Evolutionary conservation across 2,329 filamentous ascomycete species (phyloP).

Genomic region (Neofusicoccum cordaticola): DNA sequence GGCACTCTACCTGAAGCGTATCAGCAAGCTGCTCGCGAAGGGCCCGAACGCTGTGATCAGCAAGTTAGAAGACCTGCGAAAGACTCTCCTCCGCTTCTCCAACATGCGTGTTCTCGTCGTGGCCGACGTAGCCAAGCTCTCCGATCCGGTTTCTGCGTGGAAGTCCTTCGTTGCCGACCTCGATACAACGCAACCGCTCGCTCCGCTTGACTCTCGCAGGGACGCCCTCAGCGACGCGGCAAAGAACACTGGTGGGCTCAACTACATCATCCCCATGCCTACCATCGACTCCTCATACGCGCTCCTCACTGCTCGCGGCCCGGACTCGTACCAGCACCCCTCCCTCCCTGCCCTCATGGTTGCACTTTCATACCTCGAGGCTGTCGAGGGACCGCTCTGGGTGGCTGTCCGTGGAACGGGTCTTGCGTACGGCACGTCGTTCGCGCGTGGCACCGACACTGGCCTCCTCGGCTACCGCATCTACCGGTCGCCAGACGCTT

Average conservation of each 20-base stretch:
- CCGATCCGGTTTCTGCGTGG: slow-evolving; percentile 77
- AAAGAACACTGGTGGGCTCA: slow-evolving; percentile 68
- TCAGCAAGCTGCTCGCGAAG: slow-evolving; percentile 76
- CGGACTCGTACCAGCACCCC: slow-evolving; percentile 72
- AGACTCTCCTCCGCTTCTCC: slow-evolving; percentile 72
- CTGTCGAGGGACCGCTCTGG: slow-evolving; percentile 93
- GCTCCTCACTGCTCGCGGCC: slow-evolving; percentile 70
- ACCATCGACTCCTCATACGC: slow-evolving; percentile 91
- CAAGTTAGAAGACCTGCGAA: slow-evolving; percentile 74
- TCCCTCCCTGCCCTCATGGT: slow-evolving; percentile 81
- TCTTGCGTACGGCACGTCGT: slow-evolving; percentile 84
- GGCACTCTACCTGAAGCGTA: slow-evolving; percentile 79
- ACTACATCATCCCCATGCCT: slow-evolving; percentile 83
- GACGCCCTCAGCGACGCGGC: slow-evolving; percentile 75
- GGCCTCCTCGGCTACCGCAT: slow-evolving; percentile 81
- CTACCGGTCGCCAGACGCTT: slow-evolving; percentile 85
- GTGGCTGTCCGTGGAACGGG: slow-evolving; percentile 88
- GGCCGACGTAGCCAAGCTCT: slow-evolving; percentile 72
- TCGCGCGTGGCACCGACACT: slow-evolving; percentile 72
- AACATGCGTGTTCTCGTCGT: slow-evolving; percentile 86
- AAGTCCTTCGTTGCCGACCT: slow-evolving; percentile 58
- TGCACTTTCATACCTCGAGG: slow-evolving; percentile 85
- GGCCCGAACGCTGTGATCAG: slow-evolving; percentile 71
- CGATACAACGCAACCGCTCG: slow-evolving; percentile 54
- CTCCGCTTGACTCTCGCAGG: slow-evolving; percentile 67